Conservation (phyloP, 208 protist species). For the Wallacemonas sp. region DNA sequence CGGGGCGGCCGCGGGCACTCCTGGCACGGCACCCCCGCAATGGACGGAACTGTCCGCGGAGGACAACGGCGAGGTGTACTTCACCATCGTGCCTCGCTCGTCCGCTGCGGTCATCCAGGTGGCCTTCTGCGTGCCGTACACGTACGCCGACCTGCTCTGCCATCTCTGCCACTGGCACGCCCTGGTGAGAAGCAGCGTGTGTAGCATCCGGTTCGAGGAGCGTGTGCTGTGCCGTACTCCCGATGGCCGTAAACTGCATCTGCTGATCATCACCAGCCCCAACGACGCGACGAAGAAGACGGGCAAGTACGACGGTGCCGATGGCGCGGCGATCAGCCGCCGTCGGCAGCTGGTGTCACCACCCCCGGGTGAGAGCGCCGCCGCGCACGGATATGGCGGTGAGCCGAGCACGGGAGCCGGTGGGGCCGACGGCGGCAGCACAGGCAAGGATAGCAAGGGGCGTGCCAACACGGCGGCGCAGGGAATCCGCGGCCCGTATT, state of each 20-base stretch:
- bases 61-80: conserved; percentile 66
- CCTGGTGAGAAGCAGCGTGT: conserved; percentile 45
- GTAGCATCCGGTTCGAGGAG: conserved; percentile 80
- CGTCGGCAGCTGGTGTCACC: background rate
- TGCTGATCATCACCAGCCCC: conserved; percentile 76
- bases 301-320: background rate
- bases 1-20: no score
- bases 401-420: background rate
- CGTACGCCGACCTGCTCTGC: conserved; percentile 82
- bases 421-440: background rate
- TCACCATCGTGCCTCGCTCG: conserved; percentile 50
- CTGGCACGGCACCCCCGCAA: no score
- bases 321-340: background rate
- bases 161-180: conserved; percentile 80
- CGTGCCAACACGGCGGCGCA: background rate
- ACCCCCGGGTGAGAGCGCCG: background rate
- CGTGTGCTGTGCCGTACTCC: conserved; percentile 72
- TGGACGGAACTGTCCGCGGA: no score
- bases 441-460: conserved; percentile 1
- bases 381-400: background rate
- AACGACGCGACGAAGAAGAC: conserved; percentile 13
- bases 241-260: conserved; percentile 81
- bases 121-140: conserved; percentile 86
- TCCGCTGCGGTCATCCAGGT: conserved; percentile 69
- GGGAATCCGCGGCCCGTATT: conserved; percentile 54